A percentile compares a stretch with the other conserved stretches of the same genome.
Evolutionary conservation across 2,329 filamentous ascomycete genomes (phyloP).

Genomic region (Tricladium varicosporioides): DNA sequence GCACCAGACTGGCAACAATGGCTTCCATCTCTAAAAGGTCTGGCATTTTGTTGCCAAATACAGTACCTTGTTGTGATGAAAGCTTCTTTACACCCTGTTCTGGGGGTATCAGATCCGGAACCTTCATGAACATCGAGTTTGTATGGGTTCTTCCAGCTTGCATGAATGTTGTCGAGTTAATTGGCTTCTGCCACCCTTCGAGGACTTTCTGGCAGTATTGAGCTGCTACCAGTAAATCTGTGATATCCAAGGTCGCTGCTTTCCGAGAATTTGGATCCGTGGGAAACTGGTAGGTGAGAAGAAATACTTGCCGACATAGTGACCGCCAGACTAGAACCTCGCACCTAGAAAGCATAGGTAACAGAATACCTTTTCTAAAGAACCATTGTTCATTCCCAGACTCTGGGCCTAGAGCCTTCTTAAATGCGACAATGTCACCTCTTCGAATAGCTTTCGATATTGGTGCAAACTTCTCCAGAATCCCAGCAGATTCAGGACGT

Average conservation of each 20-base stretch:
- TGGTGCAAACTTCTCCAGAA: slow-evolving; percentile 67
- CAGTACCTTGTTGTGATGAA: slow-evolving; percentile 55
- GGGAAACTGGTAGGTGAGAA: slow-evolving; percentile 73
- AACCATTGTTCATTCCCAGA: slow-evolving; percentile 67
- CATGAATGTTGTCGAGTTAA: slow-evolving; percentile 28
- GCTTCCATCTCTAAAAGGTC: slow-evolving; percentile 70
- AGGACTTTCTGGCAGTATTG: slow-evolving; percentile 62
- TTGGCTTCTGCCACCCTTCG: slow-evolving; percentile 49
- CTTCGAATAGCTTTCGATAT: slow-evolving; percentile 69
- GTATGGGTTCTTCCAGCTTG: slow-evolving; percentile 37
- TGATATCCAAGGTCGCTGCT: slow-evolving; percentile 73
- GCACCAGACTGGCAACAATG: slow-evolving; percentile 71
- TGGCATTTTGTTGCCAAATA: slow-evolving; percentile 62
- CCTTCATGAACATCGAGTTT: slow-evolving; percentile 51
- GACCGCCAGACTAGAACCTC: slow-evolving; percentile 83
- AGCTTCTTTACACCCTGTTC: slow-evolving; percentile 48
- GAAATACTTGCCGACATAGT: slow-evolving; percentile 73
- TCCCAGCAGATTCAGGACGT: slow-evolving; percentile 65
- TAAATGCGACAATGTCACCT: slow-evolving; percentile 74
- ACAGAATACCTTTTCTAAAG: slow-evolving; percentile 69
- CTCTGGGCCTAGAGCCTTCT: slow-evolving; percentile 59
- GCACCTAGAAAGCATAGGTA: slow-evolving; percentile 73
- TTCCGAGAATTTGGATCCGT: slow-evolving; percentile 53
- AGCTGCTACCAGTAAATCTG: slow-evolving; percentile 64
- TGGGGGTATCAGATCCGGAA: slow-evolving; percentile 37